Evolutionary conservation across 2,329 filamentous ascomycete species (phyloP).

Genomic region (Verticillium nubilum): DNA sequence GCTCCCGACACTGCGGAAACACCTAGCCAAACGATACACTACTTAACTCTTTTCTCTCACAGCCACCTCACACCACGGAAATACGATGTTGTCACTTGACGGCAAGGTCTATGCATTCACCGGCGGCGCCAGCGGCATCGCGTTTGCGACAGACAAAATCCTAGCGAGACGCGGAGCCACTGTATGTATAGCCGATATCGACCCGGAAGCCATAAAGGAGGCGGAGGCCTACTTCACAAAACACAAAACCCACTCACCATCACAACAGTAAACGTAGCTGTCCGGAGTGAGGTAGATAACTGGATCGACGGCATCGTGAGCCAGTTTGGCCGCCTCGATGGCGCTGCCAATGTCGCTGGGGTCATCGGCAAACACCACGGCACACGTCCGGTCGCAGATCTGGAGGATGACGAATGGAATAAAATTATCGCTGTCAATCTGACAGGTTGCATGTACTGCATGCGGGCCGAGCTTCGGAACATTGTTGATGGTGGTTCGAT

Average conservation of each 20-base stretch:
- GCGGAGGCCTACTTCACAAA: constrained; percentile 23
- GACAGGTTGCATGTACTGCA: constrained; percentile 46
- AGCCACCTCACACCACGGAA: neutral
- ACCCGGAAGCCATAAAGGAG: constrained; percentile 22
- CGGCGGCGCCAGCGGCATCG: constrained; percentile 31
- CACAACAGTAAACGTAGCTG: constrained; percentile 42
- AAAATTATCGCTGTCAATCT: constrained; percentile 42
- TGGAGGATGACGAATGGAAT: constrained; percentile 42
- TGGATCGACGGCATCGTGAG: constrained; percentile 43
- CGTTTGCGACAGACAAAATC: constrained; percentile 31
- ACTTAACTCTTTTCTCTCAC: neutral
- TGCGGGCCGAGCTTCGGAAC: constrained; percentile 37
- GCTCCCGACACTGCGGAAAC: neutral
- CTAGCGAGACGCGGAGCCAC: constrained; percentile 28
- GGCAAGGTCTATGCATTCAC: constrained; percentile 27
- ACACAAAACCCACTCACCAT: neutral
- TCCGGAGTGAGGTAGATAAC: constrained; percentile 39
- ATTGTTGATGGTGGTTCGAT: constrained; percentile 49
- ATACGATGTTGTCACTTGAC: constrained; percentile 8
- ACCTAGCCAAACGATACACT: neutral
- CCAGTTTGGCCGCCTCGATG: constrained; percentile 46
- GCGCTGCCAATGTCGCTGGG: constrained; percentile 51
- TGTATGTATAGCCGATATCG: constrained; percentile 31
- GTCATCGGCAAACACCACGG: constrained; percentile 39
- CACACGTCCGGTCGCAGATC: constrained; percentile 29